A percentile compares a stretch with the other conserved stretches of the same genome.
These are phyloP conservation scores for Boletus pseudopeckii DNA, from an alignment of 768 basidiomycete genomes.

Conservation along the genomic window DNA sequence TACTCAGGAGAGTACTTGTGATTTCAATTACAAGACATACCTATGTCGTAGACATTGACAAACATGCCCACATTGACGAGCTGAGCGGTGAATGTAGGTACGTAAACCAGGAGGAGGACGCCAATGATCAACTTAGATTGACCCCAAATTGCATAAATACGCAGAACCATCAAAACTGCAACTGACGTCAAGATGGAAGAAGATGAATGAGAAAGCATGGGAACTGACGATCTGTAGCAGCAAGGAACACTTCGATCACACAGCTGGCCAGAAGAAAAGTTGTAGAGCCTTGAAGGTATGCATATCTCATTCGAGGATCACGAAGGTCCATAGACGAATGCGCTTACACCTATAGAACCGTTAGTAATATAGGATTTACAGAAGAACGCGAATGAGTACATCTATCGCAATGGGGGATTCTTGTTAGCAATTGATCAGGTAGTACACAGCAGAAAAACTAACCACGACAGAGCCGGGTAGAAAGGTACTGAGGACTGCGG, in stretches of 20 bases:
- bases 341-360: too few relatives aligned
- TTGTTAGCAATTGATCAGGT: too few relatives aligned
- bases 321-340: too few relatives aligned
- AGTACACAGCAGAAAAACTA: background rate
- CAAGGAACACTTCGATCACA: background rate
- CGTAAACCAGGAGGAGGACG: slow-evolving; percentile 1
- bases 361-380: background rate
- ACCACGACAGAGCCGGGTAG: background rate
- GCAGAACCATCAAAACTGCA: slow-evolving; percentile 7
- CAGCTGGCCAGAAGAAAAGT: too few relatives aligned
- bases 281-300: too few relatives aligned
- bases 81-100: background rate
- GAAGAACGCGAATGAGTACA: background rate
- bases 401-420: background rate
- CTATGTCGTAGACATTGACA: background rate
- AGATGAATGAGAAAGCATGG: background rate
- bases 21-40: background rate
- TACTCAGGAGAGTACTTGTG: background rate
- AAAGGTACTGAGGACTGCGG: background rate
- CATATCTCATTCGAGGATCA: too few relatives aligned
- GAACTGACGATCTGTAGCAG: slow-evolving; percentile 2
- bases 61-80: background rate
- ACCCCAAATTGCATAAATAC: slow-evolving; percentile 2
- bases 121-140: background rate
- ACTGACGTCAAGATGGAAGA: background rate